phyloP scores from a whole-genome alignment of 192 early-diverging fungal species.

The Coemansia brasiliensis region DNA sequence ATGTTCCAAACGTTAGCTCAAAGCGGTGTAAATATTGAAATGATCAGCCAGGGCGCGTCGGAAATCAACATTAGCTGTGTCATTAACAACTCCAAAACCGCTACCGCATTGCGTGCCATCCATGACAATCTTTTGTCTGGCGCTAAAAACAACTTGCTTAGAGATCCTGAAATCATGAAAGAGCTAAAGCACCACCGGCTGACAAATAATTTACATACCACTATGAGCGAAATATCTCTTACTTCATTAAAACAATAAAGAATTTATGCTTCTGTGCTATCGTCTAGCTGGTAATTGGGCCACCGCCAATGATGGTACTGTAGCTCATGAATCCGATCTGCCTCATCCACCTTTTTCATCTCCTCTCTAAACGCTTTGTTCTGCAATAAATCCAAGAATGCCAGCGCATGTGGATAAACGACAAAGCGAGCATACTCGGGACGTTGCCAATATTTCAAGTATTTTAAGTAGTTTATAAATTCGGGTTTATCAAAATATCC shows the following conservation, averaged over 20 bases:
- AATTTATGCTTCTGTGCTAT: not conserved
- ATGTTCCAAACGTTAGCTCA: constrained; percentile 93
- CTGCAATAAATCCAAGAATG: constrained; percentile 86
- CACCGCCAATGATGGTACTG: constrained; percentile 48
- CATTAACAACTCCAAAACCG: constrained; percentile 72
- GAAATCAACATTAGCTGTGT: constrained; percentile 99
- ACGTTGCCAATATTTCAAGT: constrained; percentile 86
- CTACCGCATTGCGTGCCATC: constrained; percentile 80
- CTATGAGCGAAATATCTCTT: constrained; percentile 52
- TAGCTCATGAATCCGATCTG: constrained; percentile 69
- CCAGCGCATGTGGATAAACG: constrained; percentile 84
- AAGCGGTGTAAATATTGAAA: constrained; percentile 94
- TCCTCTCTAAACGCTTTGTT: constrained; percentile 75
- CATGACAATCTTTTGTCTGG: constrained; percentile 73
- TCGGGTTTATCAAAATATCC: constrained; percentile 79
- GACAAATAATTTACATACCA: constrained; percentile 28
- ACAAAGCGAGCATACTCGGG: constrained; percentile 91
- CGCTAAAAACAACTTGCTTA: constrained; percentile 38
- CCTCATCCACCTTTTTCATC: constrained; percentile 69
- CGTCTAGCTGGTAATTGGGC: constrained; percentile 18
- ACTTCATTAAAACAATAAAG: constrained; percentile 10
- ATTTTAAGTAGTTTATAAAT: constrained; percentile 88
- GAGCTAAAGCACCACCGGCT: constrained; percentile 40
- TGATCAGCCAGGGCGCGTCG: constrained; percentile 98
- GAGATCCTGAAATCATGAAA: constrained; percentile 44